Evolutionary conservation across 805 yeast species (phyloP).

Genomic region (Suhomyces prunicola): DNA sequence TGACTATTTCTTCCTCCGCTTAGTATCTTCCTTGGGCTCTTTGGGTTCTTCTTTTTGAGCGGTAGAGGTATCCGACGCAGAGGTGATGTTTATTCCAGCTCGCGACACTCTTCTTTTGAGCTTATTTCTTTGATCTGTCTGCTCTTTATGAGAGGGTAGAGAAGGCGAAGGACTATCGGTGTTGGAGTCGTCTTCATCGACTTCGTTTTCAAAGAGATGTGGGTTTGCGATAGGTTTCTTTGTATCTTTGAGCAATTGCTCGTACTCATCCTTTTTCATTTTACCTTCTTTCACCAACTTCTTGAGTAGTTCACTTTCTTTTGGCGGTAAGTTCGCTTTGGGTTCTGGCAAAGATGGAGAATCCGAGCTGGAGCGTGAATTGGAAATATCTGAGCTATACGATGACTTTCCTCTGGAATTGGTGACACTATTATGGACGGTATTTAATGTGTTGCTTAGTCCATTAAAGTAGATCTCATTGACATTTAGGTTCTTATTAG

Average conservation of each 20-base stretch:
- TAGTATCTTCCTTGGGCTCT: slow-evolving; percentile 3
- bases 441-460: slow-evolving; percentile 24
- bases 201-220: slow-evolving; percentile 41
- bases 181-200: slow-evolving; percentile 20
- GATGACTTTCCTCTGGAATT: background rate
- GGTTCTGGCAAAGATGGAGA: background rate
- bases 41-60: background rate
- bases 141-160: slow-evolving; percentile 2
- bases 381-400: background rate
- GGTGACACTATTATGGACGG: slow-evolving; percentile 18
- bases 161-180: slow-evolving; percentile 6
- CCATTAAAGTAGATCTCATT: slow-evolving; percentile 36
- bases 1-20: slow-evolving; percentile 4
- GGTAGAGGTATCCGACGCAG: background rate
- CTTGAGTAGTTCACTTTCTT: slow-evolving; percentile 31
- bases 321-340: slow-evolving; percentile 1
- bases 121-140: slow-evolving; percentile 7
- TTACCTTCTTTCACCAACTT: slow-evolving; percentile 34
- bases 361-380: background rate
- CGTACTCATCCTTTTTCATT: slow-evolving; percentile 30
- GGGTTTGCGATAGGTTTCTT: slow-evolving; percentile 29
- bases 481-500: slow-evolving; percentile 39
- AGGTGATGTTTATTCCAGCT: slow-evolving; percentile 22
- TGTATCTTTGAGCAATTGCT: slow-evolving; percentile 30
- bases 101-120: slow-evolving; percentile 26